Evolutionary conservation across 2,329 filamentous ascomycete genomes (phyloP).

Genomic region (Cladosporium sp.): DNA sequence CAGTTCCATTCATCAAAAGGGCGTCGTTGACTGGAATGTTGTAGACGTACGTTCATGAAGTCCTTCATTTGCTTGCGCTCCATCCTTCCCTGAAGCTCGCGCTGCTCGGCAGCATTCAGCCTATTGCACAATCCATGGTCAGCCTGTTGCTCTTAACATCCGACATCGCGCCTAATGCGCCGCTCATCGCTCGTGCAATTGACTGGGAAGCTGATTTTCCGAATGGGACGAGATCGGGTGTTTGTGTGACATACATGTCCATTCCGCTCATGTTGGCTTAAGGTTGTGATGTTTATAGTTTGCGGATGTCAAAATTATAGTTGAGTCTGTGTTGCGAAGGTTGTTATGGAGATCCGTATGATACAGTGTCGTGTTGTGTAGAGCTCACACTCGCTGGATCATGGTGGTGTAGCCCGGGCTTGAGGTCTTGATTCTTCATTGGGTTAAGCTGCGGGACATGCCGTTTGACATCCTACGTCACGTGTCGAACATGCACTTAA

Average conservation of each 20-base stretch:
- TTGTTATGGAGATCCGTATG: background rate
- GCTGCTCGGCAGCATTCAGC: conserved; percentile 76
- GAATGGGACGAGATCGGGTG: background rate
- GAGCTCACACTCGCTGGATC: conserved; percentile 8
- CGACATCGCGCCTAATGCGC: background rate
- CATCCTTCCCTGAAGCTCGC: conserved; percentile 89
- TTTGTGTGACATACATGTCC: conserved; percentile 22
- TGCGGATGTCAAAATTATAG: background rate
- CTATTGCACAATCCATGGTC: conserved; percentile 35
- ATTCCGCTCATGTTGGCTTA: conserved; percentile 27
- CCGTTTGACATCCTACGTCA: background rate
- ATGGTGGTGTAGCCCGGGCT: conserved; percentile 4
- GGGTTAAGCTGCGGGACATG: background rate
- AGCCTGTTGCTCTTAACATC: conserved; percentile 10
- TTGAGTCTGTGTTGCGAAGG: background rate
- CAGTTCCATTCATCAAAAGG: background rate
- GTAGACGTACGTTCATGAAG: conserved; percentile 80
- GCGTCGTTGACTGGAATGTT: background rate
- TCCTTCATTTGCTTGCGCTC: conserved; percentile 99
- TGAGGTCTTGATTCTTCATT: background rate
- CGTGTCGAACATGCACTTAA: background rate
- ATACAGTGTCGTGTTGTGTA: conserved; percentile 12
- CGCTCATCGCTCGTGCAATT: background rate
- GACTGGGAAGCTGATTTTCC: background rate
- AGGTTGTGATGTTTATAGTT: background rate